Evolutionary conservation across 306 rosid species (phyloP).

Genomic region (Mimosa bimucronata): DNA sequence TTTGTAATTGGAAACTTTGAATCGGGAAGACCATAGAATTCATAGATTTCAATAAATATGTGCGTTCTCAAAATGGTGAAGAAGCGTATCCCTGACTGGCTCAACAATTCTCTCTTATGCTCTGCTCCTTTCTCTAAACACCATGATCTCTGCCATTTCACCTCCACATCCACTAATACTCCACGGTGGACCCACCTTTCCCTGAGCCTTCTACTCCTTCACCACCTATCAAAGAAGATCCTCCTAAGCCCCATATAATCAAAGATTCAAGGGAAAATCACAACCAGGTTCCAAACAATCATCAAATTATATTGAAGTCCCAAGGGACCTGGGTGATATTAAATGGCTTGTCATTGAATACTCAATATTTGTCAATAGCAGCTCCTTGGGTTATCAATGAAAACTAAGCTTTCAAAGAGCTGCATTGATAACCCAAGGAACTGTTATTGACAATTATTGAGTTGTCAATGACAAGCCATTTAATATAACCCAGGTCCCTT

Average conservation of each 20-base stretch:
- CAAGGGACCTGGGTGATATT: no score
- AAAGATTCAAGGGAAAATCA: no score
- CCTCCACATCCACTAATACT: conserved; percentile 29
- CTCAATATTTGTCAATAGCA: no score
- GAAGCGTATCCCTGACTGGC: conserved; percentile 96
- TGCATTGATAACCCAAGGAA: no score
- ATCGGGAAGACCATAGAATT: conserved; percentile 40
- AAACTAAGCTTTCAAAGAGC: no score
- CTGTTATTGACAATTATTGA: no score
- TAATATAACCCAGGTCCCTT: no score
- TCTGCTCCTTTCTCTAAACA: conserved; percentile 51
- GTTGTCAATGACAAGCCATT: no score
- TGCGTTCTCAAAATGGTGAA: conserved; percentile 54
- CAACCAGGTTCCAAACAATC: no score
- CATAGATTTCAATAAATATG: background rate
- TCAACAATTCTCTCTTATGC: conserved; percentile 92
- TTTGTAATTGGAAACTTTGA: background rate
- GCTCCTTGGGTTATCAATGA: no score
- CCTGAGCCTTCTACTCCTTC: conserved; percentile 53
- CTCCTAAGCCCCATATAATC: conserved; percentile 48
- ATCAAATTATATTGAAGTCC: no score
- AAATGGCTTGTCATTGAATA: no score
- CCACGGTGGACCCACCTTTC: conserved; percentile 56
- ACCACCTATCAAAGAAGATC: conserved; percentile 44
- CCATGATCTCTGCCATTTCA: conserved; percentile 46